phyloP scores from a whole-genome alignment of 106 monocot genomes.

The Posidonia australis region DNA sequence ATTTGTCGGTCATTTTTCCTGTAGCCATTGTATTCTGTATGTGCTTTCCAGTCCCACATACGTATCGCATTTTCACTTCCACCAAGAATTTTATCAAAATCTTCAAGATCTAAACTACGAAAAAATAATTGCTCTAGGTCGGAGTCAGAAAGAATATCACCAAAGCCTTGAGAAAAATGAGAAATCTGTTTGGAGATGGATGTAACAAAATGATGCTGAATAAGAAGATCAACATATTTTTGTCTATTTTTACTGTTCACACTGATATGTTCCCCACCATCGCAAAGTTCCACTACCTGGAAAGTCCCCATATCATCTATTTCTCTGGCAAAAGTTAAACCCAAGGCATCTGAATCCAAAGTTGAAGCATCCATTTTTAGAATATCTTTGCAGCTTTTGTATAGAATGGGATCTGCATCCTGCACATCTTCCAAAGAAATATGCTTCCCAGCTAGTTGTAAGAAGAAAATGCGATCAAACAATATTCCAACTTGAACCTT shows the following conservation, averaged over 20 bases:
- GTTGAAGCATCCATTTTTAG: conserved; percentile 58
- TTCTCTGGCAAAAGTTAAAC: conserved; percentile 57
- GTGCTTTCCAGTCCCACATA: conserved; percentile 50
- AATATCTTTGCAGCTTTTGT: conserved; percentile 61
- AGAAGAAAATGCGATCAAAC: conserved; percentile 59
- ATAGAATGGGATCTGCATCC: conserved; percentile 61
- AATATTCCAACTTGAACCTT: conserved; percentile 61
- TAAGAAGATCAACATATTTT: conserved; percentile 42
- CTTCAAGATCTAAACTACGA: conserved; percentile 45
- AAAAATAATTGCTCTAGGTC: conserved; percentile 32
- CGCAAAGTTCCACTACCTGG: conserved; percentile 41
- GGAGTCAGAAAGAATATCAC: conserved; percentile 34
- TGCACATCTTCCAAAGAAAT: conserved; percentile 58
- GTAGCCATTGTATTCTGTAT: conserved; percentile 70
- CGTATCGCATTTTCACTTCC: conserved; percentile 34
- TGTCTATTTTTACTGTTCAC: conserved; percentile 61
- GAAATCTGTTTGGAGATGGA: conserved; percentile 38
- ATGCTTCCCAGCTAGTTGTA: conserved; percentile 49
- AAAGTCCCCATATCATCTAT: conserved; percentile 39
- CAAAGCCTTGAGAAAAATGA: conserved; percentile 48
- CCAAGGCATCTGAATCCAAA: conserved; percentile 62
- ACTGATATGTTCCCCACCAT: conserved; percentile 56
- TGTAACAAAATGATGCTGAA: conserved; percentile 45
- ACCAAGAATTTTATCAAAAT: conserved; percentile 54
- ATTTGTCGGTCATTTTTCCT: conserved; percentile 44